Evolutionary conservation across 768 basidiomycete genomes (phyloP), one percentile per base, ranked within the genome.

Genomic region (Trametes villosa): DNA sequence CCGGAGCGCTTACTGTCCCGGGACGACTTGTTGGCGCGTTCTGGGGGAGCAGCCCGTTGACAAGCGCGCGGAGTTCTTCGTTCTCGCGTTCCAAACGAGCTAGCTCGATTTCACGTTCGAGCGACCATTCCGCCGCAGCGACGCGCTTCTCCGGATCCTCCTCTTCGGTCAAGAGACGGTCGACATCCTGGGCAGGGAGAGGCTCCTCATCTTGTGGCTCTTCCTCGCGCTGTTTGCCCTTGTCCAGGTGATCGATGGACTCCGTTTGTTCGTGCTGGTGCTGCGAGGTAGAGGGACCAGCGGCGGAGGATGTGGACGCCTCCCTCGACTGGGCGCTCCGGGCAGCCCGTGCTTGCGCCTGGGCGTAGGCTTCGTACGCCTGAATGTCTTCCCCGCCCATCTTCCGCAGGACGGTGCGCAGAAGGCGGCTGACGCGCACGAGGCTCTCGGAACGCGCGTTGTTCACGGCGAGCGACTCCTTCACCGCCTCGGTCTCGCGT

Each of bases 51-150:
- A 65, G 55, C 9, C 66, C 66, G 22, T 52, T 40, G 26, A 93
- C 72, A 78, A 98, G 77, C 58, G 85, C 80, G 67, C 89, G 81
- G 63, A 99, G 75, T 64, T 91, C 83, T 53, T 84, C 82, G 70
- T 99, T 98, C 79, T 99, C 96, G 65, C 81, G 84, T 75, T 96
- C 88, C 40, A 99, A 77, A 51, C 94, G 81, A 31, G 86, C 84
- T 2, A 99, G 84, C 76, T 99, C 96, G 69, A 87, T 88, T 72
- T 98, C 97, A 61, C 96, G 81, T 68, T 95, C 92, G 63, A 99
- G 73, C 1, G 92, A 87, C 78, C 87, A 84, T 61, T 96, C 92
- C n/a, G 83, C 79, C 2, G 69, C 72, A 33, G 71, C 76, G 31
- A 76, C 75, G 41, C 68, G 62, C 9, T 53, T 68, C 22, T 75